phyloP scores from a whole-genome alignment of 495 filamentous ascomycete genomes.

The Apiosordaria backusii region DNA sequence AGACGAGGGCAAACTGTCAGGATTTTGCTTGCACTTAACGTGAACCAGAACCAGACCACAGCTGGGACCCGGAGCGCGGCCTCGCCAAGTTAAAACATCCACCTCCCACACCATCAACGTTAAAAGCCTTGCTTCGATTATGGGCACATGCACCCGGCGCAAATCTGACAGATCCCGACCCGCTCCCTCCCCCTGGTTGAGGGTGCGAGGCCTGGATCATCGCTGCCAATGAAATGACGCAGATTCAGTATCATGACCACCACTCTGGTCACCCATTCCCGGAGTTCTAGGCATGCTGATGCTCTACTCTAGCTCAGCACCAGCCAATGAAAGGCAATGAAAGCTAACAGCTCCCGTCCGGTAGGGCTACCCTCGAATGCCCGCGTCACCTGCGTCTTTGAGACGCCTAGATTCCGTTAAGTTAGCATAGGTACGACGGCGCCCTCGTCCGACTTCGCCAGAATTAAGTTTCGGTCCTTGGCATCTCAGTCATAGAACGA shows the following conservation, averaged over 20 bases:
- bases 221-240: neutral
- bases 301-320: too few species aligned
- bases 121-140: neutral
- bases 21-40: neutral
- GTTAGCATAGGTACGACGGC: neutral
- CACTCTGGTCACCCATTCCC: neutral
- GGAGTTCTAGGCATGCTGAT: too few species aligned
- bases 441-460: neutral
- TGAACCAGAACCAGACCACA: neutral
- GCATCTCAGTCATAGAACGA: neutral
- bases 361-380: neutral
- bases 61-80: neutral
- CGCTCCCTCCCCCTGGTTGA: too few species aligned
- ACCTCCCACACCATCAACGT: neutral
- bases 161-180: neutral
- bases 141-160: too few species aligned
- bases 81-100: neutral
- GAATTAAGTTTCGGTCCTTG: neutral
- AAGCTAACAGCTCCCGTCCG: neutral
- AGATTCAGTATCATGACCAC: neutral
- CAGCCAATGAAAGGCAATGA: neutral
- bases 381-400: neutral
- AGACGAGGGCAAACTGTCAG: neutral
- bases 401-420: neutral
- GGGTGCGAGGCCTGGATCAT: too few species aligned